Conservation (phyloP, 2,329 filamentous ascomycete species). For the Ophiostoma sp. region DNA sequence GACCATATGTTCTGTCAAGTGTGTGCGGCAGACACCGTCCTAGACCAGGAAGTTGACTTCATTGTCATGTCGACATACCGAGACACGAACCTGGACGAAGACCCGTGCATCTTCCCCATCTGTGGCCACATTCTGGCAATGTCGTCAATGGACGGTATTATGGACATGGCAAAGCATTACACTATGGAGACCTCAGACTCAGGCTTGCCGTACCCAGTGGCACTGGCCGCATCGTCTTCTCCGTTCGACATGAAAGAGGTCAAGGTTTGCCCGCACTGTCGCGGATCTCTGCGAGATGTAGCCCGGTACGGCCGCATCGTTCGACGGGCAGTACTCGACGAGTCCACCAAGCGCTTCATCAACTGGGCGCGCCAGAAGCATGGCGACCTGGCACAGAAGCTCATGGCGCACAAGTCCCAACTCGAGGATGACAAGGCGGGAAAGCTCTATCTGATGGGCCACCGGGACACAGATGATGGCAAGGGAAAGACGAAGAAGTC, state of each 20-base stretch:
- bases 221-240: background rate
- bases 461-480: background rate
- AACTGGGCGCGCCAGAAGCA: slow-evolving; percentile 43
- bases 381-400: slow-evolving; percentile 33
- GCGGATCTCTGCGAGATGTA: slow-evolving; percentile 49
- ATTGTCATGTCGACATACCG: slow-evolving; percentile 55
- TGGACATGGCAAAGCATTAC: slow-evolving; percentile 56
- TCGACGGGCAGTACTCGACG: slow-evolving; percentile 60
- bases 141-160: slow-evolving; percentile 60
- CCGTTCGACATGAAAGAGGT: slow-evolving; percentile 14
- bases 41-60: slow-evolving; percentile 52
- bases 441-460: background rate
- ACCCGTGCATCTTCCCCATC: slow-evolving; percentile 60
- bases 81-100: slow-evolving; percentile 58
- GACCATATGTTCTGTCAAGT: slow-evolving; percentile 53
- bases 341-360: slow-evolving; percentile 66
- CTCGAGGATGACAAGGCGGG: slow-evolving; percentile 32
- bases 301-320: slow-evolving; percentile 62
- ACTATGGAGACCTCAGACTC: slow-evolving; percentile 37
- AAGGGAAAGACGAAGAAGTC: background rate
- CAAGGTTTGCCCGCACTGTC: slow-evolving; percentile 56
- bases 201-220: slow-evolving; percentile 38
- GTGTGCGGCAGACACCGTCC: slow-evolving; percentile 48
- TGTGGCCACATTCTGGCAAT: slow-evolving; percentile 66
- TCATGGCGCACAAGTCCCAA: slow-evolving; percentile 34